Conservation (phyloP, 768 basidiomycete species). For the Suillus variegatus region DNA sequence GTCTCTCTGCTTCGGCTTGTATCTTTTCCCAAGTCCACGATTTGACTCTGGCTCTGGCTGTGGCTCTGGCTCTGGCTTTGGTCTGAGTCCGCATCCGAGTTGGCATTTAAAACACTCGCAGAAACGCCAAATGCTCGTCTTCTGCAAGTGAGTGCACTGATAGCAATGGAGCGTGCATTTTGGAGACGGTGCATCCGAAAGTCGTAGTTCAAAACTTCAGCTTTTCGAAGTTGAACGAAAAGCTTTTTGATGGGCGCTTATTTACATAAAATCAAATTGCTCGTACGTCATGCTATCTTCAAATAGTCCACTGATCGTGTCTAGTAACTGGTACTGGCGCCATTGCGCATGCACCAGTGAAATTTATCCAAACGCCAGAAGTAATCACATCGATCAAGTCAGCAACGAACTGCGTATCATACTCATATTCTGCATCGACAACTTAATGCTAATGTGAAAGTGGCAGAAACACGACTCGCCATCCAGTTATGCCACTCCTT, state of each 20-base stretch:
- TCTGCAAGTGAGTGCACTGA: neutral
- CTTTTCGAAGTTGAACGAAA: neutral
- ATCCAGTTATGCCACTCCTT: no score
- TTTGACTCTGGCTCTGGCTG: neutral
- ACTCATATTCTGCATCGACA: no score
- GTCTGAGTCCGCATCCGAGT: neutral
- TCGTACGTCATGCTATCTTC: no score
- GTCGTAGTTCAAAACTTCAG: neutral
- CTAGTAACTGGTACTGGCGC: no score
- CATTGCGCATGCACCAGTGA: no score
- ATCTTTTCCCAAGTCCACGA: neutral
- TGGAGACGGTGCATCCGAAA: neutral
- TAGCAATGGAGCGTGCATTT: neutral
- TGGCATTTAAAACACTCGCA: neutral
- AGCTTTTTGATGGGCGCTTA: slow-evolving; percentile 3
- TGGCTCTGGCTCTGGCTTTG: neutral
- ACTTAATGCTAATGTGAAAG: no score
- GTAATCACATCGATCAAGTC: no score
- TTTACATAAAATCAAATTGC: neutral
- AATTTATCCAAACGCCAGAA: no score
- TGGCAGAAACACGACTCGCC: no score
- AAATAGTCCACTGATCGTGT: no score
- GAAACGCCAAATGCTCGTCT: neutral
- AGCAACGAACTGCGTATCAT: no score
- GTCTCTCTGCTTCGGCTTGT: neutral